Conservation (phyloP, 306 rosid species). For the Arachis hypogaea region DNA sequence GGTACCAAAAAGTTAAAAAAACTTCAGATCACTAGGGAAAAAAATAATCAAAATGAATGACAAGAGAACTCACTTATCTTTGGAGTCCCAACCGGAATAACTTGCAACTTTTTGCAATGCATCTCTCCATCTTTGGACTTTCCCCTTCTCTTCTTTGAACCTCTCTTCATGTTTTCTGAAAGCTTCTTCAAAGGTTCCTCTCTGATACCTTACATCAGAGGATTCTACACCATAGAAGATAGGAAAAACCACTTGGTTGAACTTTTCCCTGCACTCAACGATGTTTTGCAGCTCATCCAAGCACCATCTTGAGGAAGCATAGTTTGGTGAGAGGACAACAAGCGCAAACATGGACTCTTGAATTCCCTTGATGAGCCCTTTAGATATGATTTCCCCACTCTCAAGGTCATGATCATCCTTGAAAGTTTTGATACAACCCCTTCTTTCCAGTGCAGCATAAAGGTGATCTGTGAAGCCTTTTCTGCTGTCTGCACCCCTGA, state of each 20-base stretch:
- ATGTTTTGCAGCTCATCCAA: conserved; percentile 47
- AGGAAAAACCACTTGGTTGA: conserved; percentile 36
- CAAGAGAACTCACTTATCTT: conserved; percentile 35
- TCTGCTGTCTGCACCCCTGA: conserved; percentile 41
- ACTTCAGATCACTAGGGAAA: too few relatives aligned
- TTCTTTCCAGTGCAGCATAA: conserved; percentile 39
- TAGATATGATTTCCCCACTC: conserved; percentile 34
- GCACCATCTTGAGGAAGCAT: conserved; percentile 44
- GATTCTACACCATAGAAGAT: conserved; percentile 44
- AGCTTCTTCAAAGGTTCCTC: conserved; percentile 31
- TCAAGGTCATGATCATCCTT: conserved; percentile 44
- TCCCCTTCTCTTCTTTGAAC: conserved; percentile 13
- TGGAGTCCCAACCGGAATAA: conserved; percentile 48
- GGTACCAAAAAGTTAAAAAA: too few relatives aligned
- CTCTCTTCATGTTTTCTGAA: conserved; percentile 41
- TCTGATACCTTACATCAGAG: conserved; percentile 46
- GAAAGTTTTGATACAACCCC: conserved; percentile 37
- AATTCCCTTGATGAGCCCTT: conserved; percentile 39
- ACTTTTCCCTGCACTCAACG: conserved; percentile 32
- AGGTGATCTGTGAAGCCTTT: conserved; percentile 44
- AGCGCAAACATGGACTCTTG: conserved; percentile 45
- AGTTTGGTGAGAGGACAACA: conserved; percentile 43
- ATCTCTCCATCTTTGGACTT: conserved; percentile 43
- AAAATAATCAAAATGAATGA: neutral
- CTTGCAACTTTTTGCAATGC: conserved; percentile 39